Evolutionary conservation across 805 yeast species (phyloP), one percentile per base, ranked within the genome.

Genomic region (Zygoascus flipseniorum): DNA sequence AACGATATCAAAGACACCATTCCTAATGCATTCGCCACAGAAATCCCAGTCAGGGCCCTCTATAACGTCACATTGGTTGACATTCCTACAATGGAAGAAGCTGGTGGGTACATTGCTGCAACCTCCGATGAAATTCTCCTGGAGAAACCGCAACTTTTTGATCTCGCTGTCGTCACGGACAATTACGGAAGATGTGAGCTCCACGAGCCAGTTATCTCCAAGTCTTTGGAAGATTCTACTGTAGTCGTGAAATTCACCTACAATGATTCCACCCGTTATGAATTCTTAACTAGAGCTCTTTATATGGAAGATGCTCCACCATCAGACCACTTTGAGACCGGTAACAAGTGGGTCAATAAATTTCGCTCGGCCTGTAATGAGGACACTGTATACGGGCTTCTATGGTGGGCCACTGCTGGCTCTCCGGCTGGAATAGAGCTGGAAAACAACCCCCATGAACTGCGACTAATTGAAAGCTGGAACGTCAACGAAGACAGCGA

Each of bases 331-430:
- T 42, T 42, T 42, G 26, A 42, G 9, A 18, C 44, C 4, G 43
- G 37, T 8, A 37, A 32, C 19, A 49, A 47, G 19, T 48, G 41
- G 26, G 10, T 26, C 23, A 37, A 48, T 19, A 35, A 19, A n/a
- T 8, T 45, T 23, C 18, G 43, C 19, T 48, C 57, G 9, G 44
- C 53, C 1, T 47, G 52, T 16, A 49, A 51, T 28, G 53, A 51
- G 23, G 51, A 55, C 31, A 42, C 54, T 11, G 18, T 56, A 3
- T 59, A 53, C 52, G 89, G 89, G 0, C 76, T 86, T 54, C 71
- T 85, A 19, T 86, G 93, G 93, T 86, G 92, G 89, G 95, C 95
- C 2, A 77, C 86, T 31, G 92, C 93, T 0, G 95, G 93, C 8
- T 85, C 82, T 55, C 73, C 76, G 43, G 71, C 72, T 14, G 66